Conservation (phyloP, 768 basidiomycete species). For the Mycena belliarum region DNA sequence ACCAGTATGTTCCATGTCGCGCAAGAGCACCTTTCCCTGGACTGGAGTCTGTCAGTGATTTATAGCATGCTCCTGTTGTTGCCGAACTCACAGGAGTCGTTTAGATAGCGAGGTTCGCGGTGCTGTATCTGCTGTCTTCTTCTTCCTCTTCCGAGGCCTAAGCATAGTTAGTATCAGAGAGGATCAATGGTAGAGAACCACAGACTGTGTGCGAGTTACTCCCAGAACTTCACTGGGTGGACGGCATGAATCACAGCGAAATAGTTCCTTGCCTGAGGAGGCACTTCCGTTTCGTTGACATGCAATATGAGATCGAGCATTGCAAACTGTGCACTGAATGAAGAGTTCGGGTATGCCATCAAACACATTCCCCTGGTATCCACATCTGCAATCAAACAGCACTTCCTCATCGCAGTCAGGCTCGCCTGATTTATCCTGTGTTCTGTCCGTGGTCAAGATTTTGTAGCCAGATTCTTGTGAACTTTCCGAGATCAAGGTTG, state of each 20-base stretch:
- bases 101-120: neutral
- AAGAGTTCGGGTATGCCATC: neutral
- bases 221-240: neutral
- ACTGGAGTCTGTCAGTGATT: too few species aligned
- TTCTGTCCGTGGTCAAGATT: too few species aligned
- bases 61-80: too few species aligned
- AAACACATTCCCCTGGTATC: neutral
- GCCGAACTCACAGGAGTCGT: neutral
- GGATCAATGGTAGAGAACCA: neutral
- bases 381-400: neutral
- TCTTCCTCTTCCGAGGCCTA: neutral
- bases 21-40: neutral
- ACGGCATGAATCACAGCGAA: neutral
- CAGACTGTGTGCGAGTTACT: neutral
- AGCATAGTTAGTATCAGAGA: neutral
- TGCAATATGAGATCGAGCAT: neutral
- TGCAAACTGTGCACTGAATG: neutral
- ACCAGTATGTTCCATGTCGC: neutral
- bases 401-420: neutral
- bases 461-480: too few species aligned
- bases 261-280: neutral
- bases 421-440: too few species aligned
- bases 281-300: neutral
- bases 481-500: too few species aligned
- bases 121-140: neutral